Conservation (phyloP, 23 red algal species). For the Gracilaria gracilis region DNA sequence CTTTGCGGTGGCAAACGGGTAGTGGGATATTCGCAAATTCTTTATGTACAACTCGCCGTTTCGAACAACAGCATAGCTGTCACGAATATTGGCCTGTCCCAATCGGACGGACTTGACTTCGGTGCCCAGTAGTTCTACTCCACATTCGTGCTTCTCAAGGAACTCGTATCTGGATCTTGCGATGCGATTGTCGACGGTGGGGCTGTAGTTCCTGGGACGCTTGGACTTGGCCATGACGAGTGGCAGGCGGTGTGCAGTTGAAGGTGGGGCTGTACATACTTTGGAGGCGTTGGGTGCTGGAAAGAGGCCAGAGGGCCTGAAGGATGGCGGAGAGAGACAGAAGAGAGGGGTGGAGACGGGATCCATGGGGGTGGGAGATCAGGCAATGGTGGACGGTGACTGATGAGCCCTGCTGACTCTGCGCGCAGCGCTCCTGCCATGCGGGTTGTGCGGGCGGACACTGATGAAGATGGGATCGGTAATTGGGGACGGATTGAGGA, state of each 20-base stretch:
- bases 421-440: too few species aligned
- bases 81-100: conserved; percentile 84
- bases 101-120: conserved; percentile 90
- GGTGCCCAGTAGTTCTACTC: conserved; percentile 84
- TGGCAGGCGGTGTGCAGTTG: background rate
- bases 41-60: conserved; percentile 78
- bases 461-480: too few species aligned
- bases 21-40: conserved; percentile 81
- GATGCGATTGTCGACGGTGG: conserved; percentile 76
- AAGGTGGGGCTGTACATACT: background rate
- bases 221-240: conserved; percentile 5
- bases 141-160: conserved; percentile 88
- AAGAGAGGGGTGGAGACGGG: background rate
- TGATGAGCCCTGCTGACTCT: background rate
- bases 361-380: background rate
- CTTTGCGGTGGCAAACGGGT: conserved; percentile 35
- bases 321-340: background rate
- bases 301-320: background rate
- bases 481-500: too few species aligned
- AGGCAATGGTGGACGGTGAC: background rate
- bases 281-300: background rate
- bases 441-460: too few species aligned
- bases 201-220: conserved; percentile 13
- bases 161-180: conserved; percentile 82
- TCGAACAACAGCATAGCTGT: conserved; percentile 82